Conservation (phyloP, 148 eudicot genomes). For the Salicornia ramosissima region DNA sequence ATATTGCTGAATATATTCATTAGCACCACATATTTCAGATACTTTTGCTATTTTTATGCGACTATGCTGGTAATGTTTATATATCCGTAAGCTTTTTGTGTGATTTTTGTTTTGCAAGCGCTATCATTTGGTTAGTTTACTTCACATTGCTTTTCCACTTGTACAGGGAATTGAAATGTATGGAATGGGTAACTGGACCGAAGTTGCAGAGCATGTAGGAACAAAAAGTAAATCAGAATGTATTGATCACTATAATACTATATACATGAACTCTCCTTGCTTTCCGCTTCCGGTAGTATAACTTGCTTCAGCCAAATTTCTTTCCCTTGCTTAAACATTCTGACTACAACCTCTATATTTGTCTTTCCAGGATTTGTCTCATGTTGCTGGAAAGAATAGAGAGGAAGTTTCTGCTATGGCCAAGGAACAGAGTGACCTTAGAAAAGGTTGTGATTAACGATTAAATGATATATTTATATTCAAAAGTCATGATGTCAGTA, state of each 20-base stretch:
- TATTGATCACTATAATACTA: constrained; percentile 62
- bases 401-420: constrained; percentile 98
- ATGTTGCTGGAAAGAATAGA: constrained; percentile 85
- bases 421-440: constrained; percentile 58
- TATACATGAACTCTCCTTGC: constrained; percentile 91
- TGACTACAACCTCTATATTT: constrained; percentile 12
- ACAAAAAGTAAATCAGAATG: constrained; percentile 86
- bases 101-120: neutral
- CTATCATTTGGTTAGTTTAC: constrained; percentile 6
- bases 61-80: neutral
- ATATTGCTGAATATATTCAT: constrained; percentile 8
- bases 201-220: constrained; percentile 97
- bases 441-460: constrained; percentile 46
- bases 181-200: constrained; percentile 86
- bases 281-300: constrained; percentile 96
- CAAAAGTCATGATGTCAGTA: too few relatives aligned
- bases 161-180: constrained; percentile 86
- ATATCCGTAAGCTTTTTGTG: neutral
- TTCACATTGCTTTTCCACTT: constrained; percentile 3
- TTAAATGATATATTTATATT: too few relatives aligned
- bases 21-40: neutral
- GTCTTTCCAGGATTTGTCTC: constrained; percentile 76
- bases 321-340: neutral
- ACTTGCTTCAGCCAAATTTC: constrained; percentile 4
- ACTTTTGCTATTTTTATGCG: constrained; percentile 1